Conservation (phyloP, 2,329 filamentous ascomycete species). For the Scolecobasidium constrictum region DNA sequence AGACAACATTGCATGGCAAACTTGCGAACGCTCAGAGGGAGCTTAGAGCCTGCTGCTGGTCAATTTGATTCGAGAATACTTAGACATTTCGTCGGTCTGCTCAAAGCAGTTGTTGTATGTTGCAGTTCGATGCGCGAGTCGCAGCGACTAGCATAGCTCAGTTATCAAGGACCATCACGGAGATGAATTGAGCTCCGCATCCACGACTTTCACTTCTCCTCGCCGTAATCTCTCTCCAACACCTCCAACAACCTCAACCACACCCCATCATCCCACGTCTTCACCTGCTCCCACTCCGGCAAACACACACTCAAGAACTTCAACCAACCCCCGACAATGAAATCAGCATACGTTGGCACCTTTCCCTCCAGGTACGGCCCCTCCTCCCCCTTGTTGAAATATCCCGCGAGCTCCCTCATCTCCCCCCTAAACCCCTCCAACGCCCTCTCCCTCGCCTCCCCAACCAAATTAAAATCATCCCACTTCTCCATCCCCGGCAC, state of each 20-base stretch:
- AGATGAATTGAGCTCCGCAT: too few species aligned
- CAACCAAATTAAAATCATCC: slow-evolving; percentile 28
- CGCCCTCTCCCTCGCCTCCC: slow-evolving; percentile 30
- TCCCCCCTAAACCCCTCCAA: slow-evolving; percentile 29
- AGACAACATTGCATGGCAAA: too few species aligned
- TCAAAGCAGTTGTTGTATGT: too few species aligned
- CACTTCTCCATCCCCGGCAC: slow-evolving; percentile 31
- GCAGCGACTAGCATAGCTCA: too few species aligned
- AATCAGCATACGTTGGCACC: slow-evolving; percentile 40
- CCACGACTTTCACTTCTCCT: too few species aligned
- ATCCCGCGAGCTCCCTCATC: slow-evolving; percentile 31
- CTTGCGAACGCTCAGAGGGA: too few species aligned
- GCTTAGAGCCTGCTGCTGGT: too few species aligned
- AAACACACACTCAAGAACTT: slow-evolving; percentile 33
- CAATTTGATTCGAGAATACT: too few species aligned
- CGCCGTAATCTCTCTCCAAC: slow-evolving; percentile 13
- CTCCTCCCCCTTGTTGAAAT: slow-evolving; percentile 27
- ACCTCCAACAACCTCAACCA: slow-evolving; percentile 42
- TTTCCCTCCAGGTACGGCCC: slow-evolving; percentile 41
- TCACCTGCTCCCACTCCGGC: slow-evolving; percentile 37
- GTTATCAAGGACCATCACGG: too few species aligned
- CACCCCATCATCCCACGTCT: slow-evolving; percentile 38
- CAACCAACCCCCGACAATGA: slow-evolving; percentile 48
- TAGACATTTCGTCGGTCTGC: too few species aligned
- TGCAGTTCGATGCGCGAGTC: too few species aligned